Percentiles rank a stretch among this genome's conserved stretches.
Conservation (phyloP, 2,329 filamentous ascomycete species). For the Amphichorda felina region DNA sequence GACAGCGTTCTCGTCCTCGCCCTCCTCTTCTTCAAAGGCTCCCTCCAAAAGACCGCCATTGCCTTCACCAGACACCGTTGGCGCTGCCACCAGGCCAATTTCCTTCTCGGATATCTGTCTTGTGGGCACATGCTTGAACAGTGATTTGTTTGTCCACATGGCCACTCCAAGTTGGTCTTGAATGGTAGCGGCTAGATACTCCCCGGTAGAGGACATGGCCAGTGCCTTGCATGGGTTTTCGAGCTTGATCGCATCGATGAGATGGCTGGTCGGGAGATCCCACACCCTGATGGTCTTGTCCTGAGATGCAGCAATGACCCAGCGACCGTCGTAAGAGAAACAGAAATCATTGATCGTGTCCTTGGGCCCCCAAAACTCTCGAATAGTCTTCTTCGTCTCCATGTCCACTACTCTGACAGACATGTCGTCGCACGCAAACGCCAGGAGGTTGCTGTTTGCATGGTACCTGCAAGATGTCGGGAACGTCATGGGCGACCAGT, state of each 20-base stretch:
- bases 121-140: constrained; percentile 83
- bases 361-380: constrained; percentile 80
- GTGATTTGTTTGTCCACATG: constrained; percentile 87
- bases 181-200: constrained; percentile 85
- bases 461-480: constrained; percentile 74
- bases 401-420: constrained; percentile 84
- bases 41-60: constrained; percentile 65
- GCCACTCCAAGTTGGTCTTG: constrained; percentile 78
- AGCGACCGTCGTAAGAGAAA: constrained; percentile 88
- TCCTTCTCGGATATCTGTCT: constrained; percentile 72
- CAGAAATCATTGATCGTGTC: constrained; percentile 67
- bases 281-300: constrained; percentile 76
- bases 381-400: constrained; percentile 78
- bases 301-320: constrained; percentile 80
- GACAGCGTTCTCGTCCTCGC: constrained; percentile 40
- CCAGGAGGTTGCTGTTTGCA: constrained; percentile 70
- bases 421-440: constrained; percentile 78
- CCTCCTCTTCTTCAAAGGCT: constrained; percentile 53
- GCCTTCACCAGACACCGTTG: constrained; percentile 73
- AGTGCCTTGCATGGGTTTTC: constrained; percentile 71
- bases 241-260: constrained; percentile 83
- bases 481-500: constrained; percentile 65
- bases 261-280: constrained; percentile 90
- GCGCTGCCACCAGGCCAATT: constrained; percentile 51
- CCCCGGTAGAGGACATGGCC: constrained; percentile 79